phyloP scores from a whole-genome alignment of 1,139 yeast species.

The Yamadazyma dushanensis region DNA sequence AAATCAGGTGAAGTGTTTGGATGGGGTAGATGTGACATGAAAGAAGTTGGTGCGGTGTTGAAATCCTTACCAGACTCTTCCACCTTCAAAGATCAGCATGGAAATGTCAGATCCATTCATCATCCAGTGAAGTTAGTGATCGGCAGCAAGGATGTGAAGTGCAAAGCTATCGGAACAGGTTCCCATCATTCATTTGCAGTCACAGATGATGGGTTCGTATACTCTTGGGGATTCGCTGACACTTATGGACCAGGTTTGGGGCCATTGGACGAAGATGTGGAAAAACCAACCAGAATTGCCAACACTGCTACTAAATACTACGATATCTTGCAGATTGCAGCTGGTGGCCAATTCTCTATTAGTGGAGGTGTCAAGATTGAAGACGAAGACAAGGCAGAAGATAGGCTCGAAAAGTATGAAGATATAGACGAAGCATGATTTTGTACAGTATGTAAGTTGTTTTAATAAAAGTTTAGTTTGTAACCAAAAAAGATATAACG shows the following conservation, averaged over 20 bases:
- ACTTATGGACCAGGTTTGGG: constrained; percentile 96
- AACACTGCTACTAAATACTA: constrained; percentile 90
- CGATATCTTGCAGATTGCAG: constrained; percentile 69
- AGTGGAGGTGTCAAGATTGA: constrained; percentile 73
- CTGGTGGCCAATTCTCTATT: constrained; percentile 94
- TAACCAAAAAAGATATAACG: too few relatives aligned
- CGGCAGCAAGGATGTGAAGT: constrained; percentile 30
- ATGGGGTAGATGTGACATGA: constrained; percentile 93
- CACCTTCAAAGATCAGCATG: constrained; percentile 76
- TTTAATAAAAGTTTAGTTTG: constrained; percentile 1
- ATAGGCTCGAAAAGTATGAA: constrained; percentile 54
- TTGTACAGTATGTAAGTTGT: constrained; percentile 3
- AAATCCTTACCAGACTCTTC: constrained; percentile 56
- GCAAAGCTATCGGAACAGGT: constrained; percentile 74
- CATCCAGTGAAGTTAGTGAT: constrained; percentile 64
- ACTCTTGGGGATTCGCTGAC: constrained; percentile 98
- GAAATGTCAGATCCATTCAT: constrained; percentile 84
- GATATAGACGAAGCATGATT: constrained; percentile 30
- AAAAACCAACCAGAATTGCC: constrained; percentile 77
- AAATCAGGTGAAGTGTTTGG: constrained; percentile 70
- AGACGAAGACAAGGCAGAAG: constrained; percentile 61
- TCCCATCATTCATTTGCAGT: constrained; percentile 91
- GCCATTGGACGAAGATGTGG: constrained; percentile 86
- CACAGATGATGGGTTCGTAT: constrained; percentile 78
- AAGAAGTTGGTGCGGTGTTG: constrained; percentile 78